Evolutionary conservation across 768 basidiomycete species (phyloP), one percentile per base, ranked within the genome.

Genomic region (Butyriboletus loyo): DNA sequence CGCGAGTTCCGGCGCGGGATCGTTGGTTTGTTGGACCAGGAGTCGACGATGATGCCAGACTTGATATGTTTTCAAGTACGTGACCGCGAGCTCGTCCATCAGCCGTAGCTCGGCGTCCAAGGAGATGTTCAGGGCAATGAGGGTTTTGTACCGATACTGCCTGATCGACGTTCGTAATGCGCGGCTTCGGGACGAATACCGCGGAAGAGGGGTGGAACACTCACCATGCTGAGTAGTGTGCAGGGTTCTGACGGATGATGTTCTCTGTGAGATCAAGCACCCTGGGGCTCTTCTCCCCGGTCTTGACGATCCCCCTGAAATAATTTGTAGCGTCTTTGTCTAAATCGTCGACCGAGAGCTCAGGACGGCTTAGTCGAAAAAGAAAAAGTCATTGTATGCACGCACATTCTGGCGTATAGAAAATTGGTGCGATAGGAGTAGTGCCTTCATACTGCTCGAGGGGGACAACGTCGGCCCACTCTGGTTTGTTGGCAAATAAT

Each of bases 171-270:
- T 13, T n/a, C 14, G 49, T 30, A 45, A 28, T 30, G 25, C 19
- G 9, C 22, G 27, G 4, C 44, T 38, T 46, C n/a, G 42, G 43
- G 40, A 52, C 45, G 38, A 7, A 39, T 43, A 22, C 22, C 13
- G 37, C 22, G 22, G 19, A 28, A 42, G 46, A 31, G 7, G 34
- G 54, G 28, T 45, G 47, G 7, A 39, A 21, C 19, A 22, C 85
- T 53, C 66, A 94, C 96, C 97, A 99, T 59, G 95, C 93, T 46
- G 94, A 89, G 66, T 98, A 99, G 66, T 98, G 97, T 1, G 92
- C 93, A 6, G 97, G 95, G 67, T 99, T 99, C 71, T 88, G 75
- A 25, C 87, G 79, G 57, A 99, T 96, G 61, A 98, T 83, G 35
- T 75, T 76, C 70, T 96, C 91, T 0, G 97, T 99, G 28, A 99